phyloP scores from a whole-genome alignment of 148 eudicot genomes.

The Fallopia convolvulus region DNA sequence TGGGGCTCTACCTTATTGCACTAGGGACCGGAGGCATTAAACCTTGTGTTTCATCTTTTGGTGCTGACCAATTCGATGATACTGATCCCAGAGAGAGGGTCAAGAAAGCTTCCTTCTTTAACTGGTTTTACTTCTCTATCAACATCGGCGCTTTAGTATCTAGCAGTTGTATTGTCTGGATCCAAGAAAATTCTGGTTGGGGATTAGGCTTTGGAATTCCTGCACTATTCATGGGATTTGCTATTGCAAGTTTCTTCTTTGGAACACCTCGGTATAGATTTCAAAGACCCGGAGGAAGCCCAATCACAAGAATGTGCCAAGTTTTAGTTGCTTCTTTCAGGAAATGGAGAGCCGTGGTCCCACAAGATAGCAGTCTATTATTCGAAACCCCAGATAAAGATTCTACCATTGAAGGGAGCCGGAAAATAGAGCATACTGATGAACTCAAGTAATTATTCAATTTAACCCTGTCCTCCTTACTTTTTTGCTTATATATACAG shows the following conservation, averaged over 20 bases:
- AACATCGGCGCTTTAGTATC: conserved; percentile 22
- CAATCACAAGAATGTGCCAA: conserved; percentile 22
- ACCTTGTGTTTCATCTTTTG: conserved; percentile 27
- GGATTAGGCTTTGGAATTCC: conserved; percentile 27
- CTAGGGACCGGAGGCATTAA: conserved; percentile 24
- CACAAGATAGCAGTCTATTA: conserved; percentile 12
- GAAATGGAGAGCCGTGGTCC: conserved; percentile 15
- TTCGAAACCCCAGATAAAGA: conserved; percentile 19
- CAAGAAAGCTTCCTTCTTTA: conserved; percentile 26
- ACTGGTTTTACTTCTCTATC: conserved; percentile 25
- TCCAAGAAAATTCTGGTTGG: conserved; percentile 23
- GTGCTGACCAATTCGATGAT: conserved; percentile 28
- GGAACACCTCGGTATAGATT: conserved; percentile 24
- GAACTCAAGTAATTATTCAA: conserved; percentile 16
- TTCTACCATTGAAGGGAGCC: conserved; percentile 22
- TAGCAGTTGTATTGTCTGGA: conserved; percentile 21
- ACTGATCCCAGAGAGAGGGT: conserved; percentile 23
- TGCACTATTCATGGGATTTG: conserved; percentile 18
- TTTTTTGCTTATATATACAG: not conserved
- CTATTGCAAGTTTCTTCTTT: conserved; percentile 20
- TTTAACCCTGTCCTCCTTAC: not conserved
- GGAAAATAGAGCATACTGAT: conserved; percentile 21
- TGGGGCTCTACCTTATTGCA: conserved; percentile 22
- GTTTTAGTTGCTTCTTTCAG: conserved; percentile 19
- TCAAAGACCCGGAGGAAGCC: conserved; percentile 26